Evolutionary conservation across 2,329 filamentous ascomycete species (phyloP), one percentile per base, ranked within the genome.

Genomic region (Sarocladium strictum): DNA sequence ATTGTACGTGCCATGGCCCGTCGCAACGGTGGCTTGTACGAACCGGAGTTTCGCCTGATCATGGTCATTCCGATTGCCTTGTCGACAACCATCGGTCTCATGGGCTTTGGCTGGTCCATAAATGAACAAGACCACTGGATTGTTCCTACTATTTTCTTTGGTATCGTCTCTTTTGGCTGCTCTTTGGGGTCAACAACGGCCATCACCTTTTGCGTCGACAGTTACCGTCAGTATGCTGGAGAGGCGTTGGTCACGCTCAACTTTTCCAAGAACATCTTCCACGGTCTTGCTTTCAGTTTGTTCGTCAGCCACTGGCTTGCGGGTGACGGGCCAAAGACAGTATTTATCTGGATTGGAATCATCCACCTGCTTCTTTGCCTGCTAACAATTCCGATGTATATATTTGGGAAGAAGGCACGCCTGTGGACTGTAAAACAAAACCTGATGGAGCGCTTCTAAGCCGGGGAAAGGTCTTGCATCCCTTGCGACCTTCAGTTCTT

Each of bases 71-170:
- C 92, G 0, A 85, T 97, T 29, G 76, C 86, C 1, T 63, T 97
- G 54, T 84, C 84, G 3, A 97, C 92, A 0, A 83, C 85, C 1
- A 83, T 93, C 29, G 94, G 94, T 0, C 79, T 97, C 15, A 96
- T 97, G 85, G 93, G 91, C 2, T 97, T 94, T 64, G 93, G 93
- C n/a, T 97, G 93, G 94, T 91, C 87, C 10, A 90, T 87, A 0
- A 69, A 90, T 58, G 79, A 85, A 55, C 76, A 77, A 23, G 84
- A 97, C 63, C 76, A 79, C 21, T 97, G 89, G 89, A 95, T 96
- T 53, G 89, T 96, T 0, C 94, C 94, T 0, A 97, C 93, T 0
- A 67, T 96, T 3, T 97, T 97, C 72, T 97, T 97, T 60, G 93
- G 93, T 6, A 69, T 97, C 49, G 85, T 96, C 29, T 94, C 89